phyloP scores from a whole-genome alignment of 768 basidiomycete genomes.

The Obba rivulosa region DNA sequence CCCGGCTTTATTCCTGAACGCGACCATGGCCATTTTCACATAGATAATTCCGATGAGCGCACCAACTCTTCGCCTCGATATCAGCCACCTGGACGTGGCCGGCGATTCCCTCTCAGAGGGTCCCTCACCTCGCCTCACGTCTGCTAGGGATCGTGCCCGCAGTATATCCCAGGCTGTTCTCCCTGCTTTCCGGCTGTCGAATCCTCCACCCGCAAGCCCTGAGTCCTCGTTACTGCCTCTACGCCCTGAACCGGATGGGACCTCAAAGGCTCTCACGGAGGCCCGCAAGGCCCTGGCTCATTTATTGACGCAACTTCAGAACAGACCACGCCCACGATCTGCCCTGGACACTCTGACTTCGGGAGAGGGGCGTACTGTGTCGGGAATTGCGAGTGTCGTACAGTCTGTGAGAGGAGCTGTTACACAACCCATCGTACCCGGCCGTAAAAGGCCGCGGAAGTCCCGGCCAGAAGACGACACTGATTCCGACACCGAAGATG shows the following conservation, averaged over 20 bases:
- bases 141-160: slow-evolving; percentile 17
- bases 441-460: slow-evolving; percentile 14
- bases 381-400: slow-evolving; percentile 36
- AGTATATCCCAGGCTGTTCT: slow-evolving; percentile 19
- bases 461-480: slow-evolving; percentile 33
- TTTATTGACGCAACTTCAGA: slow-evolving; percentile 57
- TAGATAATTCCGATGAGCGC: neutral
- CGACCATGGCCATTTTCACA: neutral
- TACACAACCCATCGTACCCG: slow-evolving; percentile 25
- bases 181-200: slow-evolving; percentile 26
- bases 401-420: slow-evolving; percentile 41
- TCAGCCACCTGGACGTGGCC: slow-evolving; percentile 4
- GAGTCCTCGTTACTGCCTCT: slow-evolving; percentile 13
- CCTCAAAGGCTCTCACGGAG: slow-evolving; percentile 47
- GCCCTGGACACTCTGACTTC: slow-evolving; percentile 37
- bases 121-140: slow-evolving; percentile 7
- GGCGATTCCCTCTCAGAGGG: slow-evolving; percentile 1
- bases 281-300: slow-evolving; percentile 65
- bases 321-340: slow-evolving; percentile 48
- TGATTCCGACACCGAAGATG: slow-evolving; percentile 38
- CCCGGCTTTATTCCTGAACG: neutral
- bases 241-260: slow-evolving; percentile 18
- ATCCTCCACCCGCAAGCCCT: slow-evolving; percentile 16
- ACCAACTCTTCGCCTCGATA: slow-evolving; percentile 16
- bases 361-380: slow-evolving; percentile 16